Percentiles rank a stretch among this genome's conserved stretches.
Conservation (phyloP, 768 basidiomycete species). For the Pleurotus giganteus region DNA sequence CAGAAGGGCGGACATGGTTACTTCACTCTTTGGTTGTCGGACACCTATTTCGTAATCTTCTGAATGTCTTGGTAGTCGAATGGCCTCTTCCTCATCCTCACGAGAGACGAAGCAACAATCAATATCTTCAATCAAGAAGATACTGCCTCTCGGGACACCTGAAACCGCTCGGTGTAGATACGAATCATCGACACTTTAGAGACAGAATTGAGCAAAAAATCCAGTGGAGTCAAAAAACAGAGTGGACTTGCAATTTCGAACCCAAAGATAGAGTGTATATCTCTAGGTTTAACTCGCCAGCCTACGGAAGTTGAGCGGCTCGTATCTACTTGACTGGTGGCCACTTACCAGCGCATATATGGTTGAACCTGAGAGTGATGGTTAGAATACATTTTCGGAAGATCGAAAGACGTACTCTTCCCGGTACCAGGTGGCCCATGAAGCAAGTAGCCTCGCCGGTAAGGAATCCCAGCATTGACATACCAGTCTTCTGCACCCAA, state of each 20-base stretch:
- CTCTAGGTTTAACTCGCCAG: conserved; percentile 74
- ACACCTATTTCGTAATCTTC: conserved; percentile 91
- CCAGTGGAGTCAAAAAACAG: not conserved
- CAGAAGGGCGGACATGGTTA: conserved; percentile 54
- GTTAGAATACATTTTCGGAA: conserved; percentile 52
- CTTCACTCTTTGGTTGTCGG: conserved; percentile 32
- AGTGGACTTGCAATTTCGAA: conserved; percentile 38
- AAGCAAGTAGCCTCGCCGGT: conserved; percentile 56
- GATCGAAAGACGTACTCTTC: conserved; percentile 41
- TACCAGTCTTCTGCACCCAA: conserved; percentile 56
- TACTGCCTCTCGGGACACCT: conserved; percentile 49
- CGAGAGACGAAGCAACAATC: conserved; percentile 56
- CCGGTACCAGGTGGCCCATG: conserved; percentile 61
- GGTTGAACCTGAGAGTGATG: conserved; percentile 75
- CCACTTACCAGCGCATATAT: conserved; percentile 49
- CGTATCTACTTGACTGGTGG: not conserved
- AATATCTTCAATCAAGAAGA: conserved; percentile 60
- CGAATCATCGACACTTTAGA: conserved; percentile 45
- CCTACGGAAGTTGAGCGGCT: conserved; percentile 20
- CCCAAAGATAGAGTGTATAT: conserved; percentile 66
- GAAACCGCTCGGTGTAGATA: conserved; percentile 45
- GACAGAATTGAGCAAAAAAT: not conserved
- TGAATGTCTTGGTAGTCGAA: conserved; percentile 20
- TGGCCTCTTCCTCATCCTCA: conserved; percentile 34
- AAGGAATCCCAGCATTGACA: conserved; percentile 52